Evolutionary conservation across 192 early-diverging fungal species (phyloP), one percentile per base, ranked within the genome.

Genomic region (Piromyces finnis): DNA sequence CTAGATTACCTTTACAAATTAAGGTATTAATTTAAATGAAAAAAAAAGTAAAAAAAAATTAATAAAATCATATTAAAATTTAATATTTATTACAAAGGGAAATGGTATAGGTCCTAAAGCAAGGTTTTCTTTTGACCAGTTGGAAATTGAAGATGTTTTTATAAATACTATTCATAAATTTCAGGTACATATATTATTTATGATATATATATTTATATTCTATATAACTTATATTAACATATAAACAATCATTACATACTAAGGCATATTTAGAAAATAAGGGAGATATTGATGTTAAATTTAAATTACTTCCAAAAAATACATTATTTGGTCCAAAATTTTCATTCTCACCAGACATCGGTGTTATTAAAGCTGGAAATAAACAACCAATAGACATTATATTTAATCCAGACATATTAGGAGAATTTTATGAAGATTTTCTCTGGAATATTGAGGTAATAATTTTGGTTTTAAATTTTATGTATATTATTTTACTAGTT

Each of bases 241-340:
- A n/a, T n/a, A n/a, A n/a, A n/a, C n/a, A n/a, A n/a, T n/a, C n/a
- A n/a, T n/a, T n/a, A n/a, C n/a, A n/a, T n/a, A n/a, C n/a, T n/a
- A 29, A 89, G 88, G 82, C 91, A 17, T 51, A 87, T 51, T 77
- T 91, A 7, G 89, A 91, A 79, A 91, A 91, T 80, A 77, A 81
- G 0, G 90, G 90, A 17, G 84, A 90, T 11, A 91, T 91, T 68
- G 82, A 84, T 27, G 83, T 85, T 26, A 79, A 80, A 0, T 91
- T 79, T 79, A 77, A 68, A 18, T 28, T 88, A 0, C 9, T 78
- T n/a, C 81, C 78, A 29, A 78, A 84, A 11, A 77, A 68, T 13
- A 79, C 82, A 13, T 28, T 85, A 12, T 88, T 88, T 83, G 87
- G 87, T 22, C 84, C 85, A 16, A 87, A 86, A 78, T 89, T 91